Evolutionary conservation across 345 rosid species (phyloP), one percentile per base, ranked within the genome.

Genomic region (Corchorus capsularis): DNA sequence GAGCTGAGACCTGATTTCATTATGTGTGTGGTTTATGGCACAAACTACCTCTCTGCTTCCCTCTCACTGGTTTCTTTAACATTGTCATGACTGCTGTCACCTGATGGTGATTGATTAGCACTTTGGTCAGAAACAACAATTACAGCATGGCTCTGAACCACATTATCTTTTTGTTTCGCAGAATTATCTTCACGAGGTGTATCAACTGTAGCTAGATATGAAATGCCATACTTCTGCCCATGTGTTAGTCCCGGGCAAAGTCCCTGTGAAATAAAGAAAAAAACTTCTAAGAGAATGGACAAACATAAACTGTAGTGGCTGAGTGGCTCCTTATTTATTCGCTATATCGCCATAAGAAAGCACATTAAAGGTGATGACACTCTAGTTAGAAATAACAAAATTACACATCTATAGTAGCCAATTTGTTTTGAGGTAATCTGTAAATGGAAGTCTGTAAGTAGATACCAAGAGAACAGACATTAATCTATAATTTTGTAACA

Each of bases 211-310:
- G 85, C 69, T 55, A 65, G 20, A 77, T 92, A 88, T n/a, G 83
- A 84, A 71, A 96, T 82, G 59, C 98, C 91, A 64, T 91, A 93
- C 79, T 84, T 93, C 78, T 92, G 97, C 50, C 89, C 97, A 72
- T 96, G 94, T 27, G 92, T 83, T 78, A 91, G 86, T 76, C 98
- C 91, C 41, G 93, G 92, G 68, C 99, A 96, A 81, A 88, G 69
- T 22, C 97, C 98, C 99, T 96, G 86, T 78, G 75, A 39, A 73
- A 79, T 66, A 70, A 43, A 63, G 54, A 45, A 59, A 7, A 37
- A 22, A 61, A 75, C n/a, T 27, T 68, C 49, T 34, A 71, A 56
- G 34, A 46, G 52, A 68, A 43, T 22, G 53, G 6, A 4, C 39
- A 54, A 43, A 6, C 17, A 37, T 4, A 11, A 6, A 32, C 39